These are phyloP conservation scores for Cichorium intybus DNA, from an alignment of 140 eudicot species.

Conservation along the genomic window DNA sequence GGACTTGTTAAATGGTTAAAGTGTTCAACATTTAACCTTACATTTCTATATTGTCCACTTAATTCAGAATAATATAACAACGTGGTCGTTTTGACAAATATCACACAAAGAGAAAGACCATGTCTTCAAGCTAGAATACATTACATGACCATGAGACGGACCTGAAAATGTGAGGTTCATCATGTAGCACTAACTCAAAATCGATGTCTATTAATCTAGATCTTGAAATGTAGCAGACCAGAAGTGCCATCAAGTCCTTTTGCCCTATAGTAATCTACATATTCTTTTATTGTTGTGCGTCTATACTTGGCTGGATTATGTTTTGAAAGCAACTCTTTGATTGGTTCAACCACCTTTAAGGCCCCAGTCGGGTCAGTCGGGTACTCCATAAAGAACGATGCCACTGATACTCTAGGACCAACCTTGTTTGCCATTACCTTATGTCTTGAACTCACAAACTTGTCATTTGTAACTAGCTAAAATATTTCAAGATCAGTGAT, in stretches of 20 bases:
- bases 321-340: conserved; percentile 46
- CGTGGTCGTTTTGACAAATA: background rate
- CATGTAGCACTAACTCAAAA: background rate
- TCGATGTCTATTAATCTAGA: background rate
- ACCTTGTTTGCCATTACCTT: conserved; percentile 51
- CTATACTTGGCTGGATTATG: conserved; percentile 50
- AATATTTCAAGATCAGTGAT: background rate
- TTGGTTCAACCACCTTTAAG: conserved; percentile 34
- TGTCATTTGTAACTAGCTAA: conserved; percentile 52
- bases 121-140: background rate
- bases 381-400: conserved; percentile 32
- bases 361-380: conserved; percentile 9
- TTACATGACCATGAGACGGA: background rate
- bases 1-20: background rate
- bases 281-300: conserved; percentile 36
- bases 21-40: background rate
- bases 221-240: conserved; percentile 35
- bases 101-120: background rate
- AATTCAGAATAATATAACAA: no score
- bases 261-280: conserved; percentile 1
- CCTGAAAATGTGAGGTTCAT: background rate
- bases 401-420: conserved; percentile 64
- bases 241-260: conserved; percentile 59
- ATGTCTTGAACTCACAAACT: conserved; percentile 54
- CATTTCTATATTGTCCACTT: background rate